Percentiles rank a stretch among this genome's conserved stretches.
phyloP scores from a whole-genome alignment of 1,284 basidiomycete genomes.

The Mycosarcoma mackinlayi region DNA sequence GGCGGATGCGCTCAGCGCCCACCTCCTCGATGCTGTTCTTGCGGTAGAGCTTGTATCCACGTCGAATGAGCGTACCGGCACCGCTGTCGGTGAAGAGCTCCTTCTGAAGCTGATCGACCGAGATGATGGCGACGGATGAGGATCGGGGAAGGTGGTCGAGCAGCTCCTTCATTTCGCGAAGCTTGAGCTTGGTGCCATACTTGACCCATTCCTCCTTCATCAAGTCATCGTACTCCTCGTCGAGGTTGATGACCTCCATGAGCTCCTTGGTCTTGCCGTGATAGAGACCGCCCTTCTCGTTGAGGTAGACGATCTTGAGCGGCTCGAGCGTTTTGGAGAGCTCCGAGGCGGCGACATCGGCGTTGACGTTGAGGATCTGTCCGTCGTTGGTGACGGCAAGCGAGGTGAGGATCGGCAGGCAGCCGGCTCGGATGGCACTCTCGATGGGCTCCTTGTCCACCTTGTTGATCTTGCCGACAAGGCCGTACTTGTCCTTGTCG shows the following conservation, averaged over 20 bases:
- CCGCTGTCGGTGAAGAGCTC: constrained; percentile 99
- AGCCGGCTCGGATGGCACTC: constrained; percentile 67
- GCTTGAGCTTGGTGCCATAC: constrained; percentile 98
- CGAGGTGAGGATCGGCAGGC: constrained; percentile 67
- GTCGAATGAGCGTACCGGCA: constrained; percentile 95
- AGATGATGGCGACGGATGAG: constrained; percentile 98
- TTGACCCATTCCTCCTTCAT: constrained; percentile 99
- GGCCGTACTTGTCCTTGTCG: constrained; percentile 68
- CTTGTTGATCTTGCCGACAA: constrained; percentile 67
- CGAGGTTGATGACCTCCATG: constrained; percentile 93
- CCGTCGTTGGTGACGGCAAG: constrained; percentile 66
- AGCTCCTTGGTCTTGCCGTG: constrained; percentile 79
- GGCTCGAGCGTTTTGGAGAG: constrained; percentile 68
- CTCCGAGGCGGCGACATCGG: constrained; percentile 67
- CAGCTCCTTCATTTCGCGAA: constrained; percentile 98
- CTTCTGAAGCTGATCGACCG: constrained; percentile 90
- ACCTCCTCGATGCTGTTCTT: constrained; percentile 83
- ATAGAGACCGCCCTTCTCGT: constrained; percentile 97
- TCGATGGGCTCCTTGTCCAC: constrained; percentile 69
- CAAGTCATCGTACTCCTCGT: constrained; percentile 96
- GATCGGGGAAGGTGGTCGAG: constrained; percentile 97
- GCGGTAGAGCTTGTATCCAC: constrained; percentile 97
- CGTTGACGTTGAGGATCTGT: constrained; percentile 68
- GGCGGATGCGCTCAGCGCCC: constrained; percentile 84
- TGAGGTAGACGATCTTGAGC: constrained; percentile 96